Percentiles rank a stretch among this genome's conserved stretches.
These are phyloP conservation scores for Heritiera littoralis DNA, from an alignment of 345 rosid species.

Conservation along the genomic window DNA sequence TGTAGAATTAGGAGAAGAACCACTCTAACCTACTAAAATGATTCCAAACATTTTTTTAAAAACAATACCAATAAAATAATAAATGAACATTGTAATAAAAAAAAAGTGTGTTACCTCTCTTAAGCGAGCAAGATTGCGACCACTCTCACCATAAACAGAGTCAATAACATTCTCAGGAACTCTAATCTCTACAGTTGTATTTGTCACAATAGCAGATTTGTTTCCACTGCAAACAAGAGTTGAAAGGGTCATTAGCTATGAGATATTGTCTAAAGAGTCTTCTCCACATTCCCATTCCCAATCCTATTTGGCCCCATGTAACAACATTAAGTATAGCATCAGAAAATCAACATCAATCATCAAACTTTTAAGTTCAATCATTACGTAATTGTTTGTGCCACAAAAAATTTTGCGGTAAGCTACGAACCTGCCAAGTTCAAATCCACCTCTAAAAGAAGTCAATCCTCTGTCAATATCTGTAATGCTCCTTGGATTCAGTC, in stretches of 20 bases:
- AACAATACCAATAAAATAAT: constrained; percentile 14
- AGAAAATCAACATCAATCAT: constrained; percentile 6
- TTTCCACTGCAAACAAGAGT: constrained; percentile 58
- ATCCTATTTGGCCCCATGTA: constrained; percentile 3
- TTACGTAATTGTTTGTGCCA: background rate
- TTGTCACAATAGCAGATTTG: constrained; percentile 79
- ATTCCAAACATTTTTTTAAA: background rate
- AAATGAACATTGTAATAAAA: background rate
- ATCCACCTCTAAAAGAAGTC: constrained; percentile 52
- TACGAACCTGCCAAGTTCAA: constrained; percentile 72
- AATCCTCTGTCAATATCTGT: constrained; percentile 56
- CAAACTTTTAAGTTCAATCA: background rate
- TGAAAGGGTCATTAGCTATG: constrained; percentile 5
- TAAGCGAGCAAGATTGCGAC: constrained; percentile 72
- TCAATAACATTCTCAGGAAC: constrained; percentile 74
- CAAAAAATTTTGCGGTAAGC: background rate
- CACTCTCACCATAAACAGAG: constrained; percentile 84
- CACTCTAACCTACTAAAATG: background rate
- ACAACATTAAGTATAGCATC: background rate
- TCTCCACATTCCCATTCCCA: background rate
- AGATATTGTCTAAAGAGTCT: background rate
- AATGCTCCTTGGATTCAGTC: constrained; percentile 47
- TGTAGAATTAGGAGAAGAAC: constrained; percentile 12
- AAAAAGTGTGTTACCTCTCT: constrained; percentile 53
- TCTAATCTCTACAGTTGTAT: constrained; percentile 78